These are phyloP conservation scores for Citrullus colocynthis DNA, from an alignment of 306 rosid species.

Conservation along the genomic window DNA sequence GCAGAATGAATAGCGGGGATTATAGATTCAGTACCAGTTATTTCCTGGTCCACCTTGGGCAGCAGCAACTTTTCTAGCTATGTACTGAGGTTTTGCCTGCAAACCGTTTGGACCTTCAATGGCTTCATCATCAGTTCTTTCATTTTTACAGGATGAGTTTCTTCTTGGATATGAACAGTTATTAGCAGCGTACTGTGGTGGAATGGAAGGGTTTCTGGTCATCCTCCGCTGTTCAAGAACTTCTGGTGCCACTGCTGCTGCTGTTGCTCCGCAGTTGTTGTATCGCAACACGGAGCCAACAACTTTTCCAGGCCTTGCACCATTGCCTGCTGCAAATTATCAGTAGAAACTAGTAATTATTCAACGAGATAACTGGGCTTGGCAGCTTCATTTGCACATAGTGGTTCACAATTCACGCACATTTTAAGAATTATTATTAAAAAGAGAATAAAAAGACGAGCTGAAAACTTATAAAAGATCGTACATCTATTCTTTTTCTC, in stretches of 20 bases:
- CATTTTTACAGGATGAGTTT: slow-evolving; percentile 65
- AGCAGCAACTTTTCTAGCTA: slow-evolving; percentile 77
- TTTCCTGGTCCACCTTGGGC: slow-evolving; percentile 66
- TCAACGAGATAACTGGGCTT: not conserved
- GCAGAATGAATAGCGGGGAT: not conserved
- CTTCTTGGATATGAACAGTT: slow-evolving; percentile 70
- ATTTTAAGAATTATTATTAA: not conserved
- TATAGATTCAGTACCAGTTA: slow-evolving; percentile 55
- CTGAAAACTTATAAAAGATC: too few species aligned
- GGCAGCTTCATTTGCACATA: not conserved
- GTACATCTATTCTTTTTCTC: too few species aligned
- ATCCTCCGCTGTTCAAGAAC: slow-evolving; percentile 63
- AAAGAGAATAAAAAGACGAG: not conserved
- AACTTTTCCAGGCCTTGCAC: slow-evolving; percentile 92
- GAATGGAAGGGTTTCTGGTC: slow-evolving; percentile 44
- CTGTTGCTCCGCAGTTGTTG: slow-evolving; percentile 62
- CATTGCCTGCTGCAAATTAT: slow-evolving; percentile 39
- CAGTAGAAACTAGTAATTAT: not conserved
- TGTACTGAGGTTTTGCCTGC: slow-evolving; percentile 73
- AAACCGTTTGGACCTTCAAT: slow-evolving; percentile 62
- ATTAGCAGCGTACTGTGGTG: slow-evolving; percentile 44
- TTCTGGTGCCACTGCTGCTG: slow-evolving; percentile 56
- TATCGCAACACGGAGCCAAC: slow-evolving; percentile 69
- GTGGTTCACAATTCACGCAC: not conserved
- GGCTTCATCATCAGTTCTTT: slow-evolving; percentile 59